Conservation (phyloP, 164 flowering plant species). For the Tetrastigma voinierianum region DNA sequence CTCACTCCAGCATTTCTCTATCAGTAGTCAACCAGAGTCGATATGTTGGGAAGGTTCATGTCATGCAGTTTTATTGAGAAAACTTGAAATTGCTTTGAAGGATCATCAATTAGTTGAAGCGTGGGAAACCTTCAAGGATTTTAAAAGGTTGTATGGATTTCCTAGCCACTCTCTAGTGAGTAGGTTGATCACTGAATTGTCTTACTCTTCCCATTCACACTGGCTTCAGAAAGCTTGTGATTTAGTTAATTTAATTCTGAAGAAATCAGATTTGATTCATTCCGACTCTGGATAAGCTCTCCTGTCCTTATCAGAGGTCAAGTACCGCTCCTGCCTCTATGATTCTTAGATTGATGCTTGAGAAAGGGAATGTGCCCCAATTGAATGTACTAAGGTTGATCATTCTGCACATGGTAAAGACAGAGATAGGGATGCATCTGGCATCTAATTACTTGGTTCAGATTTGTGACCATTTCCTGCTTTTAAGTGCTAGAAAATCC, state of each 20-base stretch:
- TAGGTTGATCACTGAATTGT: conserved; percentile 46
- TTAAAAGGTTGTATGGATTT: conserved; percentile 54
- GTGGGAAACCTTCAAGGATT: conserved; percentile 57
- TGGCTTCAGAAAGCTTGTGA: conserved; percentile 58
- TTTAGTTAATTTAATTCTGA: conserved; percentile 39
- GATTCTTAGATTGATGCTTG: conserved; percentile 59
- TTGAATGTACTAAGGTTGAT: conserved; percentile 36
- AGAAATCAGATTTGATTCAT: conserved; percentile 43
- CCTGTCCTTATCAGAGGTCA: conserved; percentile 68
- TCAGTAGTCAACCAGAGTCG: conserved; percentile 14
- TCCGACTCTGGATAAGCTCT: conserved; percentile 44
- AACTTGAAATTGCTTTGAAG: conserved; percentile 55
- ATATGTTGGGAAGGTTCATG: conserved; percentile 40
- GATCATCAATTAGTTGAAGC: conserved; percentile 55
- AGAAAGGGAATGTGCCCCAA: conserved; percentile 34
- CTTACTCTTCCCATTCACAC: conserved; percentile 49
- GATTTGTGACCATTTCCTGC: conserved; percentile 43
- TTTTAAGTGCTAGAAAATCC: conserved; percentile 13
- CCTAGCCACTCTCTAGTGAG: conserved; percentile 39
- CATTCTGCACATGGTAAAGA: conserved; percentile 73
- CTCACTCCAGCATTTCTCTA: conserved; percentile 12
- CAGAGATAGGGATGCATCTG: conserved; percentile 56
- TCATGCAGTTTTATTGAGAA: conserved; percentile 35
- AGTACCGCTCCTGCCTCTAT: conserved; percentile 58
- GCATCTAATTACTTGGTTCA: conserved; percentile 76